A percentile compares a stretch with the other conserved stretches of the same genome.
phyloP scores from a whole-genome alignment of 2,329 filamentous ascomycete genomes.

The Venturia oleaginea region DNA sequence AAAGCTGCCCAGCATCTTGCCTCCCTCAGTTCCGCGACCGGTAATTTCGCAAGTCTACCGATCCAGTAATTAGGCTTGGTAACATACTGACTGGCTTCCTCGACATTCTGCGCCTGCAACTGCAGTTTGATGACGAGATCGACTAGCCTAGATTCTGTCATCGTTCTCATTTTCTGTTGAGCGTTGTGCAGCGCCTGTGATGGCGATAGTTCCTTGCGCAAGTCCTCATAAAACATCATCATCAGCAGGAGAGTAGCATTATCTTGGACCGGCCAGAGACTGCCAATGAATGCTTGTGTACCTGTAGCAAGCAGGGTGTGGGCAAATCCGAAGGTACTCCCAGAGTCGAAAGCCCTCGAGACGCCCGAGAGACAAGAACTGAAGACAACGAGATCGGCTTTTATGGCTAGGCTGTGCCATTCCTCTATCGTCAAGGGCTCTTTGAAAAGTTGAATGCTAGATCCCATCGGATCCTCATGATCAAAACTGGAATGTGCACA shows the following conservation, averaged over 20 bases:
- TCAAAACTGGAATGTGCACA: constrained; percentile 17
- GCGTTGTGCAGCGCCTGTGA: constrained; percentile 14
- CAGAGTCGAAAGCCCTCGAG: constrained; percentile 15
- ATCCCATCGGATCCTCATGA: constrained; percentile 11
- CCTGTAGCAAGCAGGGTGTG: constrained; percentile 15
- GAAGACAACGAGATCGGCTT: constrained; percentile 16
- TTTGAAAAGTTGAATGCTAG: constrained; percentile 15
- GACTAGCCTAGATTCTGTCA: constrained; percentile 11
- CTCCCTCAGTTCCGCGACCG: constrained; percentile 14
- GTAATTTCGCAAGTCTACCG: constrained; percentile 7
- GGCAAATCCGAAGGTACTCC: constrained; percentile 15
- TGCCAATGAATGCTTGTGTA: constrained; percentile 15
- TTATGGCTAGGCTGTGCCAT: constrained; percentile 14
- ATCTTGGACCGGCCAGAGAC: constrained; percentile 17
- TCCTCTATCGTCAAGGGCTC: constrained; percentile 15
- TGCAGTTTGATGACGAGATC: constrained; percentile 13
- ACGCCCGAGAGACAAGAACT: constrained; percentile 16
- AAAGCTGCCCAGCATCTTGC: constrained; percentile 16
- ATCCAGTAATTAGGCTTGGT: constrained; percentile 12
- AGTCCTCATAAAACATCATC: constrained; percentile 16
- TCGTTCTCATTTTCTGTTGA: constrained; percentile 16
- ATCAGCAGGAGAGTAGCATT: constrained; percentile 15
- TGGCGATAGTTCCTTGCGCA: constrained; percentile 11
- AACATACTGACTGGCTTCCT: constrained; percentile 11
- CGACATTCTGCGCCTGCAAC: neutral